These are phyloP conservation scores for Pichia sp. DNA, from an alignment of 1,139 yeast species.

Conservation along the genomic window DNA sequence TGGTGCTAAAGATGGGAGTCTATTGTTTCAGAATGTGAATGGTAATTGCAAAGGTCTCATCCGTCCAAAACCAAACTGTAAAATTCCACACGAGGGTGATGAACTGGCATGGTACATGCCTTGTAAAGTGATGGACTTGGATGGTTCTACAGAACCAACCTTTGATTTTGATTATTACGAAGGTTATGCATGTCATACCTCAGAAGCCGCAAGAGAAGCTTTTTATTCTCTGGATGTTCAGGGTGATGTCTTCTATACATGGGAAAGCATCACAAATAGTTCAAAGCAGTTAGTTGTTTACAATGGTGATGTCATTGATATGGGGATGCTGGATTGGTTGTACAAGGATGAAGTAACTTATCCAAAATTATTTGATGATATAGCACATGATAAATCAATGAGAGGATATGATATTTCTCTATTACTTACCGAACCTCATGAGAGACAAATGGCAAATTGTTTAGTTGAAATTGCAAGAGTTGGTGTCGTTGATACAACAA, in stretches of 20 bases:
- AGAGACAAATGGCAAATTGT: constrained; percentile 72
- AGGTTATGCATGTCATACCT: constrained; percentile 93
- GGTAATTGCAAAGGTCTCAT: constrained; percentile 85
- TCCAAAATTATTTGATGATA: constrained; percentile 62
- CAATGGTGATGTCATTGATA: constrained; percentile 81
- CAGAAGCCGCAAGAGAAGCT: constrained; percentile 55
- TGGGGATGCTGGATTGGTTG: constrained; percentile 70
- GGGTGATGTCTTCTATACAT: constrained; percentile 81
- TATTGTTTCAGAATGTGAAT: constrained; percentile 90
- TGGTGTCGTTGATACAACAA: constrained; percentile 82
- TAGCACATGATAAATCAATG: constrained; percentile 47
- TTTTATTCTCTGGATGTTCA: constrained; percentile 53
- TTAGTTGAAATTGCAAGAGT: constrained; percentile 82
- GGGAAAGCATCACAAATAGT: constrained; percentile 77
- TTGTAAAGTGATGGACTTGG: constrained; percentile 61
- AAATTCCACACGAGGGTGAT: constrained; percentile 61
- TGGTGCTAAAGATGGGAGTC: constrained; percentile 85
- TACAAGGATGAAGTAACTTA: constrained; percentile 59
- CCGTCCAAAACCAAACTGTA: constrained; percentile 59
- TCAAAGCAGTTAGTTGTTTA: constrained; percentile 76
- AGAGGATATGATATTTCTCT: constrained; percentile 80
- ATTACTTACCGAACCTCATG: constrained; percentile 59
- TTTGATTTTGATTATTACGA: constrained; percentile 49
- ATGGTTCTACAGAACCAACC: constrained; percentile 65
- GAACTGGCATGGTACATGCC: constrained; percentile 97